Conservation (phyloP, 306 rosid species). For the Casuarina cunninghamiana region DNA sequence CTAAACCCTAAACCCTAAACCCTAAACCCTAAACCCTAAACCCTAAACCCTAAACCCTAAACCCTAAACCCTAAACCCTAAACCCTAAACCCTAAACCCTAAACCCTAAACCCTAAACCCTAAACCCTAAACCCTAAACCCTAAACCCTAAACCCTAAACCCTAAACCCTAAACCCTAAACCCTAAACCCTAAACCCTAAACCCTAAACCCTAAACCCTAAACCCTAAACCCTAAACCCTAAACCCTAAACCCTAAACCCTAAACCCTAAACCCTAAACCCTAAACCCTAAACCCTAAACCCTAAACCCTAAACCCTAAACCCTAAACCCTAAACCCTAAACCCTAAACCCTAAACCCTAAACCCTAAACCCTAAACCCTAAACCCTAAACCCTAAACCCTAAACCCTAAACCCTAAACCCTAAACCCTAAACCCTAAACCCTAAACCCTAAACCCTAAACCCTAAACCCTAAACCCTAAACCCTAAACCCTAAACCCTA, state of each 20-base stretch:
- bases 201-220: conserved; percentile 10
- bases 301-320: neutral
- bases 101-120: neutral
- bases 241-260: conserved; percentile 13
- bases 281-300: conserved; percentile 1
- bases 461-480: conserved; percentile 4
- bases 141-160: neutral
- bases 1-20: conserved; percentile 10
- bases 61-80: conserved; percentile 10
- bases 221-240: conserved; percentile 1
- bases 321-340: neutral
- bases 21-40: conserved; percentile 10
- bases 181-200: conserved; percentile 6
- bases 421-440: neutral
- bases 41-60: conserved; percentile 10
- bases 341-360: neutral
- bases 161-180: conserved; percentile 5
- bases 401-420: neutral
- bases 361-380: neutral
- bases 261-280: conserved; percentile 12
- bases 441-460: neutral
- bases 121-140: too few relatives aligned
- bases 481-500: conserved; percentile 22
- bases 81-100: neutral
- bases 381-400: conserved; percentile 8